Evolutionary conservation across 768 basidiomycete species (phyloP), one percentile per base, ranked within the genome.

Genomic region (Naganishia randhawae): DNA sequence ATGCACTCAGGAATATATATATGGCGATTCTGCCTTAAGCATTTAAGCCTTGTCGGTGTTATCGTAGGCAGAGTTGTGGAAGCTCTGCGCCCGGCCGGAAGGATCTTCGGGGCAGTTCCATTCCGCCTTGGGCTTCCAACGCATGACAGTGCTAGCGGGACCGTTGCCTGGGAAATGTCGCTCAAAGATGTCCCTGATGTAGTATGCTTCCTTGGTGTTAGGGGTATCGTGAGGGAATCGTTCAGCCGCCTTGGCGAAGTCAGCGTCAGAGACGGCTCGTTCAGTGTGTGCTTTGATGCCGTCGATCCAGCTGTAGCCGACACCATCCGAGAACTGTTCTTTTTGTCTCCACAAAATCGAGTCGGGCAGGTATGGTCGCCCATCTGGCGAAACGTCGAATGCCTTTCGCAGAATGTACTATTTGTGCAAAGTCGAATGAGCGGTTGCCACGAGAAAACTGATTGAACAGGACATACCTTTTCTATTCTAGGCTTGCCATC

Each of bases 311-410:
- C 92, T 94, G 81, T 96, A 97, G 35, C 95, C 94, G 65, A 96
- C 93, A 64, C 96, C 96, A 75, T 99, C 96, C 1, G 94, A 97
- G 83, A 99, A 99, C 75, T 98, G 94, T 81, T 99, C 96, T 80
- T 99, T 99, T 80, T 99, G 96, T 66, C 96, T 85, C 96, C 96
- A 99, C 48, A 99, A 84, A 75, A 99, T 97, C 17, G 90, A 91
- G 66, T 85, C 85, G 14, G 96, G 96, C 62, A 99, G 86, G 81
- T 98, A 99, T 1, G 92, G 88, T 89, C 92, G 74, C 27, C 82
- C 82, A 61, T 88, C 88, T 0, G 89, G 88, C 3, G 88, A 81
- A 73, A 86, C 85, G 78, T 98, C 95, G 80, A 98, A 98, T 1
- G 95, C 94, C 81, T 95, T 97, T 66, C 95, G 87, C 71, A 98